Percentiles rank a stretch among this genome's conserved stretches.
Evolutionary conservation across 2,329 filamentous ascomycete genomes (phyloP).

Genomic region (Teratosphaeria viscida): DNA sequence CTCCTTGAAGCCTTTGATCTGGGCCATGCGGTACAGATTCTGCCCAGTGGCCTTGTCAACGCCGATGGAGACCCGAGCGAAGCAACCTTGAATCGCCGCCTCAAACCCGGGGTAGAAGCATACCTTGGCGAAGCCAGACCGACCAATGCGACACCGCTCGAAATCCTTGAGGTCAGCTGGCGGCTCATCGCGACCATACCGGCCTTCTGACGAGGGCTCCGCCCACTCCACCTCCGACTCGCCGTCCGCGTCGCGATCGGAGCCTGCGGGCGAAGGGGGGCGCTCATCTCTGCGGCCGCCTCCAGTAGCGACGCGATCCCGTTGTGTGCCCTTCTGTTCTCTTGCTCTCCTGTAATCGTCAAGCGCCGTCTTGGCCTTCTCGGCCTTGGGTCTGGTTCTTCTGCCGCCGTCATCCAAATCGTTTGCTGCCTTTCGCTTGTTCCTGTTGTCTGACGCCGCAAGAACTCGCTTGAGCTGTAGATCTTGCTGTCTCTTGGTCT

Average conservation of each 20-base stretch:
- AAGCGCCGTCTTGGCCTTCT: slow-evolving; percentile 53
- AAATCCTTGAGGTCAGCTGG: slow-evolving; percentile 70
- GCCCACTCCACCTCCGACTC: slow-evolving; percentile 76
- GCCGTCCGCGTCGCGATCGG: slow-evolving; percentile 51
- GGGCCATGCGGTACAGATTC: slow-evolving; percentile 75
- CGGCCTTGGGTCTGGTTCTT: slow-evolving; percentile 28
- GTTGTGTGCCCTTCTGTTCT: slow-evolving; percentile 50
- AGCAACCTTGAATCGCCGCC: slow-evolving; percentile 69
- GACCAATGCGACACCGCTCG: slow-evolving; percentile 71
- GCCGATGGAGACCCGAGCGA: slow-evolving; percentile 73
- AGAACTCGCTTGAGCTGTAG: slow-evolving; percentile 70
- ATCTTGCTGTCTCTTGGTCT: slow-evolving; percentile 73
- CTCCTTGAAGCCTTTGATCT: slow-evolving; percentile 73
- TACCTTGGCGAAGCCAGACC: slow-evolving; percentile 77
- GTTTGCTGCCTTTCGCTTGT: slow-evolving; percentile 64
- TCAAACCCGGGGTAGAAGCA: slow-evolving; percentile 93
- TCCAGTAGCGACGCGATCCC: slow-evolving; percentile 18
- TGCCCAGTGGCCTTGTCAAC: slow-evolving; percentile 57
- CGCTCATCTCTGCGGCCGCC: slow-evolving; percentile 38
- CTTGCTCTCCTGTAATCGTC: slow-evolving; percentile 56
- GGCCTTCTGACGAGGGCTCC: slow-evolving; percentile 32
- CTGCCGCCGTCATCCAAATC: slow-evolving; percentile 77
- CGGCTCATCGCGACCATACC: slow-evolving; percentile 48
- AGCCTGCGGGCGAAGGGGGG: slow-evolving; percentile 31
- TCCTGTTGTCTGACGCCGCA: slow-evolving; percentile 45